Evolutionary conservation across 1,284 basidiomycete genomes (phyloP).

Genomic region (Tilletia setariae): DNA sequence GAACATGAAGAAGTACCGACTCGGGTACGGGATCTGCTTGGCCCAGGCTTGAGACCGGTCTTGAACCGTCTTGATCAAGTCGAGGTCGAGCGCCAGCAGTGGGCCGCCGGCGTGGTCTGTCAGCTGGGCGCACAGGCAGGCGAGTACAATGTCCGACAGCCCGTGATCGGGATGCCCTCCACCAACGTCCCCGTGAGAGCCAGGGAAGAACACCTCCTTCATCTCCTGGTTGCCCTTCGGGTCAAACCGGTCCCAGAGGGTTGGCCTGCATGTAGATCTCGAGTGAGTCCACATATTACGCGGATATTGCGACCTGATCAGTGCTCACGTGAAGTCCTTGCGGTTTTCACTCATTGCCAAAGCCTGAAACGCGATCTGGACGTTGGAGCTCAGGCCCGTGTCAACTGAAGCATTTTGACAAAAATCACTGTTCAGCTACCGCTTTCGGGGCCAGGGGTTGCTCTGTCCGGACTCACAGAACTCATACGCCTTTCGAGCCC

Average conservation of each 20-base stretch:
- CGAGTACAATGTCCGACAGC: slow-evolving; percentile 4
- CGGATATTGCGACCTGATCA: neutral
- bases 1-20: neutral
- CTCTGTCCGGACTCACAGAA: neutral
- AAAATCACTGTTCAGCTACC: neutral
- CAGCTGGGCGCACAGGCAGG: neutral
- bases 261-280: neutral
- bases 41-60: slow-evolving; percentile 10
- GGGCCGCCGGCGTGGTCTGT: neutral
- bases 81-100: slow-evolving; percentile 6
- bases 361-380: slow-evolving; percentile 10
- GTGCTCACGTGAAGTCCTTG: neutral
- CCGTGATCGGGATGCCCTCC: slow-evolving; percentile 13
- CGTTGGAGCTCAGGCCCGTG: slow-evolving; percentile 2
- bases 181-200: slow-evolving; percentile 8
- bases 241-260: slow-evolving; percentile 9
- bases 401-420: neutral
- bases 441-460: neutral
- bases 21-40: slow-evolving; percentile 8
- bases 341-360: slow-evolving; percentile 7
- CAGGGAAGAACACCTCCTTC: slow-evolving; percentile 1
- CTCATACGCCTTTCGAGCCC: neutral
- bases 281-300: neutral
- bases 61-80: neutral
- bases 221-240: neutral